Conservation (phyloP, 164 flowering plant species). For the Vitis rotundifolia region DNA sequence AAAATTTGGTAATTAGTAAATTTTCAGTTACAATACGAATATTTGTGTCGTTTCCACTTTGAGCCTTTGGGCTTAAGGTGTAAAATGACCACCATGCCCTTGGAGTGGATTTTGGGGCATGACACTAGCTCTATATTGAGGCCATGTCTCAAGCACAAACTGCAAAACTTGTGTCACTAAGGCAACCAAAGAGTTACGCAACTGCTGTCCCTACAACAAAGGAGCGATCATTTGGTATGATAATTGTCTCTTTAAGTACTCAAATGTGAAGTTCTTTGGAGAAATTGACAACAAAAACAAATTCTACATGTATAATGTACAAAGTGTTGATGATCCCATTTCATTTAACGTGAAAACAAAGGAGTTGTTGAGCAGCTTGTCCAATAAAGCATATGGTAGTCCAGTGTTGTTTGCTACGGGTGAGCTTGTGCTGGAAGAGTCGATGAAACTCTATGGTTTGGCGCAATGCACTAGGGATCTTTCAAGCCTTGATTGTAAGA, state of each 20-base stretch:
- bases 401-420: constrained; percentile 22
- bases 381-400: background rate
- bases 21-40: too few relatives aligned
- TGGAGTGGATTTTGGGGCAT: too few relatives aligned
- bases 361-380: constrained; percentile 12
- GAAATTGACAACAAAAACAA: constrained; percentile 17
- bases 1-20: too few relatives aligned
- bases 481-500: constrained; percentile 17
- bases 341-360: constrained; percentile 15
- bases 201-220: constrained; percentile 18
- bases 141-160: too few relatives aligned
- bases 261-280: constrained; percentile 20
- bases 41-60: too few relatives aligned
- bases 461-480: constrained; percentile 35
- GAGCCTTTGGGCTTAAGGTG: too few relatives aligned
- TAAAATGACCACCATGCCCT: too few relatives aligned
- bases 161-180: constrained; percentile 17
- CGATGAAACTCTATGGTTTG: constrained; percentile 20
- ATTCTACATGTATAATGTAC: constrained; percentile 13
- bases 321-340: constrained; percentile 5
- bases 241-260: constrained; percentile 23
- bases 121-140: too few relatives aligned
- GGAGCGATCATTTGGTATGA: constrained; percentile 31
- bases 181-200: constrained; percentile 8
- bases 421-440: constrained; percentile 5